Conservation (phyloP, 2,329 filamentous ascomycete genomes). For the Botrytis deweyae region DNA sequence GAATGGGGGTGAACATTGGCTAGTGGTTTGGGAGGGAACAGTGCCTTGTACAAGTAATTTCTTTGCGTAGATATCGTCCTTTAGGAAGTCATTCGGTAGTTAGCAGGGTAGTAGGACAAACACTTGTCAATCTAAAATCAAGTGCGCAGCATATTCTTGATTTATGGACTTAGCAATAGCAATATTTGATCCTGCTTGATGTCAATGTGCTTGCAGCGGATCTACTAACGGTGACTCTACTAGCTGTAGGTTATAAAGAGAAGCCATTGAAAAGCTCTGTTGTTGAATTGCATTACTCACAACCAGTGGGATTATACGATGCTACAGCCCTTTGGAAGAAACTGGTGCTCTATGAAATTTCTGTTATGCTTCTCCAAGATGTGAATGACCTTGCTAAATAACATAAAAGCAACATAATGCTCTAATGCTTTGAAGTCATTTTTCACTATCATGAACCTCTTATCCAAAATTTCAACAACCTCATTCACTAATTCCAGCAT, state of each 20-base stretch:
- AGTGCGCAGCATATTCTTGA: neutral
- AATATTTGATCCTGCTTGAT: neutral
- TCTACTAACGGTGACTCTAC: neutral
- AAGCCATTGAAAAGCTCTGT: neutral
- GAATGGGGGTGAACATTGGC: neutral
- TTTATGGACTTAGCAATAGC: too few species aligned
- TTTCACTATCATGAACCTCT: neutral
- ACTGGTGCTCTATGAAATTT: neutral
- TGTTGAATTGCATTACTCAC: neutral
- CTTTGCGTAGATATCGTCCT: neutral
- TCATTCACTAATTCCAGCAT: neutral
- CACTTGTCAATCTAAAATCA: neutral
- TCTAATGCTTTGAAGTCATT: neutral
- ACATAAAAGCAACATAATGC: neutral
- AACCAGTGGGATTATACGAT: neutral
- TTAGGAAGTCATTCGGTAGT: neutral
- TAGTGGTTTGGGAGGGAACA: neutral
- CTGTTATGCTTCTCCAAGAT: neutral
- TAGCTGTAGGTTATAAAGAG: accelerated
- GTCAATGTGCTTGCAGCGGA: neutral
- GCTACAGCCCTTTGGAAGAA: neutral
- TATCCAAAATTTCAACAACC: neutral
- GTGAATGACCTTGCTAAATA: neutral
- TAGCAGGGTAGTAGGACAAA: neutral
- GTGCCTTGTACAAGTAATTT: neutral